A percentile compares a stretch with the other conserved stretches of the same genome.
These are phyloP conservation scores for Pseudovirgaria hyperparasitica DNA, from an alignment of 2,329 filamentous ascomycete species.

Conservation along the genomic window DNA sequence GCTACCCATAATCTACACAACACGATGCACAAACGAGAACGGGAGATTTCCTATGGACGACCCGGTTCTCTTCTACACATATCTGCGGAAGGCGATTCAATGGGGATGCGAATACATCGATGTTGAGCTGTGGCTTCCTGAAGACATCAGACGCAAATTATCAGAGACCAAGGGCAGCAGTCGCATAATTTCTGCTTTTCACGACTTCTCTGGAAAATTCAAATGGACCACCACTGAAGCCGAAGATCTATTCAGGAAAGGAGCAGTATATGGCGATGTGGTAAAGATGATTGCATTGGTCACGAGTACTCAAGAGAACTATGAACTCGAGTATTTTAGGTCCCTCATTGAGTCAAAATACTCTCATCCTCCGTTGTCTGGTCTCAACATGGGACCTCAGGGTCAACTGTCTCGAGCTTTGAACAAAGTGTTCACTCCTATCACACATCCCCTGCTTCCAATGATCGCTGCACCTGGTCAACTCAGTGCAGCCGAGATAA, in stretches of 20 bases:
- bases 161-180: constrained; percentile 63
- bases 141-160: constrained; percentile 55
- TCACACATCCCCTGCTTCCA: constrained; percentile 73
- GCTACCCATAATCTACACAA: constrained; percentile 82
- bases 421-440: constrained; percentile 78
- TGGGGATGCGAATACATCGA: constrained; percentile 88
- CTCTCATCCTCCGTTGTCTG: constrained; percentile 62
- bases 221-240: constrained; percentile 69
- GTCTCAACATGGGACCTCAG: constrained; percentile 77
- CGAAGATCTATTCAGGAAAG: constrained; percentile 57
- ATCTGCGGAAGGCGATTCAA: constrained; percentile 72
- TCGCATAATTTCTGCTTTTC: constrained; percentile 83
- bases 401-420: constrained; percentile 73
- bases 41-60: constrained; percentile 77
- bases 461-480: constrained; percentile 79
- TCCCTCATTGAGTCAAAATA: constrained; percentile 60
- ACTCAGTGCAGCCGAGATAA: constrained; percentile 75
- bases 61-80: constrained; percentile 60
- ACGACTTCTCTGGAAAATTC: constrained; percentile 76
- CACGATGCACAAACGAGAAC: constrained; percentile 68
- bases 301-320: constrained; percentile 72
- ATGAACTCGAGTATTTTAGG: constrained; percentile 81
- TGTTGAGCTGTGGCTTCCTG: constrained; percentile 77
- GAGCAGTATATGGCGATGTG: constrained; percentile 65
- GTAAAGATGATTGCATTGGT: constrained; percentile 86